Conservation (phyloP, 2,329 filamentous ascomycete genomes). For the Magnaporthales sp. region DNA sequence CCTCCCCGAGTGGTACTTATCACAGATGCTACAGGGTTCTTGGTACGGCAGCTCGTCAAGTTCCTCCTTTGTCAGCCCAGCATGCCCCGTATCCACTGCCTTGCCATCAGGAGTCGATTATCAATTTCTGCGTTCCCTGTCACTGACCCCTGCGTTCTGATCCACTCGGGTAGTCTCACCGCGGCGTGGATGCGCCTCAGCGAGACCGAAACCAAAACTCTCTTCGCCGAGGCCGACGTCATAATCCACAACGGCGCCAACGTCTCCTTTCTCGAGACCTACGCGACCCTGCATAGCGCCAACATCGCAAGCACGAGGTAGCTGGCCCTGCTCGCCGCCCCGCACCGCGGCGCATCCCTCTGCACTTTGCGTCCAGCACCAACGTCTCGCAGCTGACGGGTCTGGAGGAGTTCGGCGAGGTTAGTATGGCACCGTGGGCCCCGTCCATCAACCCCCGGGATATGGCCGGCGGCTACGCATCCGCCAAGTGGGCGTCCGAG, state of each 20-base stretch:
- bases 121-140: too few species aligned
- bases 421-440: neutral
- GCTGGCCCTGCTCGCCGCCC: constrained; percentile 20
- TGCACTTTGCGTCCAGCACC: constrained; percentile 22
- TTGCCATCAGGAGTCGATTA: too few species aligned
- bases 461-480: neutral
- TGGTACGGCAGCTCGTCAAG: constrained; percentile 29
- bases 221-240: constrained; percentile 6
- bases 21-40: constrained; percentile 22
- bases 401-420: constrained; percentile 16
- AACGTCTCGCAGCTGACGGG: constrained; percentile 6
- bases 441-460: neutral
- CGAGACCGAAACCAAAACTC: neutral
- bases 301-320: constrained; percentile 27
- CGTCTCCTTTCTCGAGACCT: constrained; percentile 26
- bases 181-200: neutral
- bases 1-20: neutral
- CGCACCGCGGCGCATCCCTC: constrained; percentile 9
- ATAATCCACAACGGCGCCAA: constrained; percentile 42
- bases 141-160: too few species aligned
- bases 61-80: constrained; percentile 16
- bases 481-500: neutral
- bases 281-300: constrained; percentile 20
- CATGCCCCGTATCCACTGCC: neutral
- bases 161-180: neutral